Conservation (phyloP, 1,139 yeast species). For the Scheffersomyces cryptocercus region DNA sequence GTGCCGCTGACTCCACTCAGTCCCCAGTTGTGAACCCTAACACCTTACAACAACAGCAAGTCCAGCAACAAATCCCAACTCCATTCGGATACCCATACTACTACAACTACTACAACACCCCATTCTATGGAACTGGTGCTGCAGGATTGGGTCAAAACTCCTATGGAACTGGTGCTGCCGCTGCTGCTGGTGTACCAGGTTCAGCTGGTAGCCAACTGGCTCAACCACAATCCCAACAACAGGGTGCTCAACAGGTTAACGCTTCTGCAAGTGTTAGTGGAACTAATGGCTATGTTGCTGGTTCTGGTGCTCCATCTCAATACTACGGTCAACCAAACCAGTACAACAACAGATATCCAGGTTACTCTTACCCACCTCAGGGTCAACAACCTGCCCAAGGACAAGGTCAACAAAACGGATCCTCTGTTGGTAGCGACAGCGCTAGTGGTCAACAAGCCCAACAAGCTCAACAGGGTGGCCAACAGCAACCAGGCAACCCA, state of each 20-base stretch:
- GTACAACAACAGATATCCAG: constrained; percentile 39
- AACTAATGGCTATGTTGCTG: constrained; percentile 17
- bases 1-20: constrained; percentile 23
- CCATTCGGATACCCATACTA: constrained; percentile 51
- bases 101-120: constrained; percentile 45
- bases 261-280: constrained; percentile 9
- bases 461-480: constrained; percentile 24
- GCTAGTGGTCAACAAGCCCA: constrained; percentile 11
- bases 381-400: constrained; percentile 22
- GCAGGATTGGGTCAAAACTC: constrained; percentile 27
- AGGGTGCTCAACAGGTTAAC: constrained; percentile 5
- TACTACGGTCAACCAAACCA: constrained; percentile 43
- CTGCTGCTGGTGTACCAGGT: constrained; percentile 10
- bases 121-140: constrained; percentile 40
- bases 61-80: constrained; percentile 27
- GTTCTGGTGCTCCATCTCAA: constrained; percentile 21
- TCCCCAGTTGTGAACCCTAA: constrained; percentile 34
- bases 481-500: constrained; percentile 24
- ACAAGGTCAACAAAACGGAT: constrained; percentile 11
- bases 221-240: constrained; percentile 4
- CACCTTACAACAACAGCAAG: constrained; percentile 23
- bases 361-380: constrained; percentile 38
- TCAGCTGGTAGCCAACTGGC: constrained; percentile 9
- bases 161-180: constrained; percentile 15
- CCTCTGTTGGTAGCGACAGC: constrained; percentile 6